Evolutionary conservation across 176 grass and related monocot genomes (phyloP), one percentile per base, ranked within the genome.

Genomic region (Oropetium thomaeum): DNA sequence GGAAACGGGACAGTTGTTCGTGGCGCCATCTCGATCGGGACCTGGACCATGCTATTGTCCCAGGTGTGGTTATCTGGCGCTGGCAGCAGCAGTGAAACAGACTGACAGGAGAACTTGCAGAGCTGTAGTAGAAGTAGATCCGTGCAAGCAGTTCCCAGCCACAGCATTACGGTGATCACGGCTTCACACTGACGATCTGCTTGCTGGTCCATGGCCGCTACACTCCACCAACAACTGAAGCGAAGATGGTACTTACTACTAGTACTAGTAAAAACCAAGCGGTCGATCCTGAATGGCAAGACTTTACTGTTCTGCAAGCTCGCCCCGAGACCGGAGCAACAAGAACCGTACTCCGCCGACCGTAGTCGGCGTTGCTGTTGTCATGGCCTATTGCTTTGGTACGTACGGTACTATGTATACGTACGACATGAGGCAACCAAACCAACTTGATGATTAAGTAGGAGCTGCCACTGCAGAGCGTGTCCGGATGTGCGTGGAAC

Each of bases 121-220:
- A 61, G 39, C 72, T 61, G 72, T 75, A n/a, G n/a, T n/a, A n/a
- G n/a, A n/a, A n/a, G n/a, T n/a, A 62, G 72, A 75, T 75, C 72
- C 55, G 72, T 60, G 69, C 69, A 30, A 16, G 23, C 37, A 45
- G 55, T 28, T 7, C 1, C 72, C 38, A 17, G 69, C 19, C 11
- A 27, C 57, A 12, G 59, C 72, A 57, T n/a, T n/a, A n/a, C 23
- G 25, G 38, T 45, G 57, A 30, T 44, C 72, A 25, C 57, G 55
- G 71, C 52, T 5, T 44, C 23, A 12, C 64, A 27, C 1, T 20
- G 20, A 67, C 49, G 49, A 57, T 27, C 53, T 57, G 53, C 53
- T 12, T 57, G 53, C 53, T 12, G 57, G 57, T 30, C 26, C 57
- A 30, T 59, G 26, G 2, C 0, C 22, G 27, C 0, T 1, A 5